Evolutionary conservation across 345 rosid genomes (phyloP).

Genomic region (Salix koriyanagi): DNA sequence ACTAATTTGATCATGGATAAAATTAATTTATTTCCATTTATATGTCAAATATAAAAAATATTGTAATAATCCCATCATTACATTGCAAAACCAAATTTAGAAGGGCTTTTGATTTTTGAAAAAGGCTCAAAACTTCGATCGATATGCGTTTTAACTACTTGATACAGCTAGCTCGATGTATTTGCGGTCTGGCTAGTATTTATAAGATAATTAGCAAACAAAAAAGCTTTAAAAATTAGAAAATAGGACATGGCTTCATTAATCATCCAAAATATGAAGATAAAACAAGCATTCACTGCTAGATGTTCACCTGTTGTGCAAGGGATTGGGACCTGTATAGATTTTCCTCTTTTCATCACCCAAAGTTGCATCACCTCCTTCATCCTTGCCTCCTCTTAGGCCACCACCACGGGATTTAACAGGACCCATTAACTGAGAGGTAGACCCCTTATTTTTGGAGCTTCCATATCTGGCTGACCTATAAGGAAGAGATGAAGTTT

Average conservation of each 20-base stretch:
- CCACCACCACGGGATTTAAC: slow-evolving; percentile 4
- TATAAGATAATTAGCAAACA: neutral
- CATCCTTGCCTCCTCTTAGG: slow-evolving; percentile 10
- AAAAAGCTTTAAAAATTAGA: neutral
- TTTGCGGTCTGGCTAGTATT: no score
- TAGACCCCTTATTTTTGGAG: slow-evolving; percentile 20
- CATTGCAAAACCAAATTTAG: neutral
- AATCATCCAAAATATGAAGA: neutral
- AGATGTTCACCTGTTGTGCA: slow-evolving; percentile 44
- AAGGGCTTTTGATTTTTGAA: neutral
- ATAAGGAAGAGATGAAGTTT: slow-evolving; percentile 22
- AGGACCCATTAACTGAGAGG: slow-evolving; percentile 12
- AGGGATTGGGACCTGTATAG: slow-evolving; percentile 62
- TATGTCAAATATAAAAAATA: neutral
- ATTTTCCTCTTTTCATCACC: slow-evolving; percentile 51
- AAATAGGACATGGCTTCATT: neutral
- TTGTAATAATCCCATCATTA: no score
- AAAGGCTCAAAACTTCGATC: neutral
- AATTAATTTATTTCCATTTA: neutral
- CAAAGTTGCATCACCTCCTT: slow-evolving; percentile 21
- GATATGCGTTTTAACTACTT: neutral
- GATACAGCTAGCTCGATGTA: neutral
- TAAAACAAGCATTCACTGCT: neutral
- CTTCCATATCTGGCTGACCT: slow-evolving; percentile 21
- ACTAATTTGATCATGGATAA: neutral